phyloP scores from a whole-genome alignment of 2,329 filamentous ascomycete species.

The Aureobasidium leucospermi region DNA sequence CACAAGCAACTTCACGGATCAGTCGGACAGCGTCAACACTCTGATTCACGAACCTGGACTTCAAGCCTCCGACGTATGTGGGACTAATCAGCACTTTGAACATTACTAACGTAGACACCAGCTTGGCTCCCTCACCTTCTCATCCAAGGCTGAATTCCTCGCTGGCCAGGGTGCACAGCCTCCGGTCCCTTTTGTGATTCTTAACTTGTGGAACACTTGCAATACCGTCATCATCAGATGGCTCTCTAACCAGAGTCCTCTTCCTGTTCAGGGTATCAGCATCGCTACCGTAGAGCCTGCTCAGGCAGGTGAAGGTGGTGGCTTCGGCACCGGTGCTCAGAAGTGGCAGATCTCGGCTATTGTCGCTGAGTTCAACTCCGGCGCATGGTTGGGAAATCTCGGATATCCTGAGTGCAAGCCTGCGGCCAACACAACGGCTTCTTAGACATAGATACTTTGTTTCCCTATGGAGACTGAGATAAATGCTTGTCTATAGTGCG shows the following conservation, averaged over 20 bases:
- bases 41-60: constrained; percentile 19
- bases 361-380: constrained; percentile 30
- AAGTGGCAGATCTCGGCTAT: constrained; percentile 27
- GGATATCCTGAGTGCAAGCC: constrained; percentile 2
- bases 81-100: background rate
- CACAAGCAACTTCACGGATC: constrained; percentile 24
- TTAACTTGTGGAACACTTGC: constrained; percentile 25
- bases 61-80: background rate
- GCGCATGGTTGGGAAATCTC: constrained; percentile 24
- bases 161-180: constrained; percentile 26
- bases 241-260: constrained; percentile 22
- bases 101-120: background rate
- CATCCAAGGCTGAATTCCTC: constrained; percentile 21
- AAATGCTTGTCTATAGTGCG: no score
- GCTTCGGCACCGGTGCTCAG: background rate
- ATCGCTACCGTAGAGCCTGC: constrained; percentile 3
- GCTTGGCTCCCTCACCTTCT: constrained; percentile 20
- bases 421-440: background rate
- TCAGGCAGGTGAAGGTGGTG: background rate
- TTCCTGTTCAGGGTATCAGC: constrained; percentile 20
- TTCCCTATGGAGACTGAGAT: no score
- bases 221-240: constrained; percentile 25
- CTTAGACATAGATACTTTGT: background rate
- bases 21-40: constrained; percentile 27
- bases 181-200: constrained; percentile 24